Conservation (phyloP, 2,329 filamentous ascomycete genomes). For the Pseudocercospora crystallina region DNA sequence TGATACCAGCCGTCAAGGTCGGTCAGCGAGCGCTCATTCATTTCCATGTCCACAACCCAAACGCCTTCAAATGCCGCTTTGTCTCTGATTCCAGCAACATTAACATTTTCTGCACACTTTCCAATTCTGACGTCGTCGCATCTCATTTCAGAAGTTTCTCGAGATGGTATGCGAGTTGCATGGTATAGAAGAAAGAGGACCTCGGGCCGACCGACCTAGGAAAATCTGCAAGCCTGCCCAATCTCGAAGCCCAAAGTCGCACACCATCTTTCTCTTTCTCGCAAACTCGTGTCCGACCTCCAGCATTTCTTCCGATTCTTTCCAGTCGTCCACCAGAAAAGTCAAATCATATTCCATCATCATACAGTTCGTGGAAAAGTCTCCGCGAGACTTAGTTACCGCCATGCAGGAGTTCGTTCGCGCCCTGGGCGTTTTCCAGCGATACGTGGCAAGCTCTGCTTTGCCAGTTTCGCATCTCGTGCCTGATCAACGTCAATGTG, state of each 20-base stretch:
- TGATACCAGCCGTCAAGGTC: too few species aligned
- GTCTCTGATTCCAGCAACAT: slow-evolving; percentile 2
- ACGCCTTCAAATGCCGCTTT: slow-evolving; percentile 18
- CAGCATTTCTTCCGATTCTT: background rate
- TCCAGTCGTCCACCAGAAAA: background rate
- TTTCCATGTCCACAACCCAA: slow-evolving; percentile 9
- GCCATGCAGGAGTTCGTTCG: background rate
- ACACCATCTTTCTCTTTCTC: background rate
- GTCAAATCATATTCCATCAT: background rate
- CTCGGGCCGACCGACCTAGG: slow-evolving; percentile 1
- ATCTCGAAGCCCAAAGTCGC: slow-evolving; percentile 7
- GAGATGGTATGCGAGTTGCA: background rate
- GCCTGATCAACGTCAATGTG: too few species aligned
- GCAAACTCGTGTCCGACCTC: background rate
- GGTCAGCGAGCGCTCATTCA: too few species aligned
- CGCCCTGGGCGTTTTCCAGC: background rate
- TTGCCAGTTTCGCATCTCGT: too few species aligned
- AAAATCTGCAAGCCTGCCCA: background rate
- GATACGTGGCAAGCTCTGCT: slow-evolving; percentile 2
- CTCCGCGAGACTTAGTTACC: background rate
- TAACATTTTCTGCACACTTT: background rate
- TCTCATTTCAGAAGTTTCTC: background rate
- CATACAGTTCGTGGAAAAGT: background rate
- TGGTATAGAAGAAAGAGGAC: background rate
- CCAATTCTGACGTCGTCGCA: background rate